phyloP scores from a whole-genome alignment of 768 basidiomycete species.

The Tremella yokohamensis region DNA sequence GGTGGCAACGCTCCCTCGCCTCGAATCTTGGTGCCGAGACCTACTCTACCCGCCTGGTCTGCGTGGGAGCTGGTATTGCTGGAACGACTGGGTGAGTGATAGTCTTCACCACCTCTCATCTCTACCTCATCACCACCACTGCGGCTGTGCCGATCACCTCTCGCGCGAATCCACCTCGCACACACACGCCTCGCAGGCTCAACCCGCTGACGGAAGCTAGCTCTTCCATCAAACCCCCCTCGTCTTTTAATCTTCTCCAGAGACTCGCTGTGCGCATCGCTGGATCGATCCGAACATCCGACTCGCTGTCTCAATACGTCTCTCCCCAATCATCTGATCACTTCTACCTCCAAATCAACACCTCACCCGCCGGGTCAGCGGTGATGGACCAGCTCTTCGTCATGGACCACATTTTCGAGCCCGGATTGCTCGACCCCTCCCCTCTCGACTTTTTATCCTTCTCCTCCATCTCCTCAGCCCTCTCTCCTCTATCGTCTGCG shows the following conservation, averaged over 20 bases:
- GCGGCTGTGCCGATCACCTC: not conserved
- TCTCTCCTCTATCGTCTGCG: constrained; percentile 20
- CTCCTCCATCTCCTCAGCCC: constrained; percentile 35
- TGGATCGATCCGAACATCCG: constrained; percentile 5
- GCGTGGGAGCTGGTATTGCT: no score
- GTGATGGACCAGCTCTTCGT: constrained; percentile 9
- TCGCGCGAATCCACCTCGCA: not conserved
- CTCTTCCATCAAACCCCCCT: not conserved
- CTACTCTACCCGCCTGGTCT: no score
- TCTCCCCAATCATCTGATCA: not conserved
- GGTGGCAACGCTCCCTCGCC: no score
- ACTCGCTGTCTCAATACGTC: constrained; percentile 3
- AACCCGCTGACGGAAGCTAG: constrained; percentile 5
- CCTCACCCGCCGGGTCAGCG: constrained; percentile 1
- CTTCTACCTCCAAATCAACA: not conserved
- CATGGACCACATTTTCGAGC: constrained; percentile 42
- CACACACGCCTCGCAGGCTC: constrained; percentile 2
- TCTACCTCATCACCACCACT: not conserved
- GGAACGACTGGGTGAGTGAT: constrained; percentile 2
- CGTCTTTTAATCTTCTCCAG: not conserved
- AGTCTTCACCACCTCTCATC: not conserved
- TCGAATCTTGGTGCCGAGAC: no score
- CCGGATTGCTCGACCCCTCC: constrained; percentile 35
- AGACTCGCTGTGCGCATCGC: not conserved
- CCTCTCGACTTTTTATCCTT: constrained; percentile 34